Base-by-base conservation (phyloP, 768 basidiomycete species). In the Hortiboletus flavorubellus region DNA sequence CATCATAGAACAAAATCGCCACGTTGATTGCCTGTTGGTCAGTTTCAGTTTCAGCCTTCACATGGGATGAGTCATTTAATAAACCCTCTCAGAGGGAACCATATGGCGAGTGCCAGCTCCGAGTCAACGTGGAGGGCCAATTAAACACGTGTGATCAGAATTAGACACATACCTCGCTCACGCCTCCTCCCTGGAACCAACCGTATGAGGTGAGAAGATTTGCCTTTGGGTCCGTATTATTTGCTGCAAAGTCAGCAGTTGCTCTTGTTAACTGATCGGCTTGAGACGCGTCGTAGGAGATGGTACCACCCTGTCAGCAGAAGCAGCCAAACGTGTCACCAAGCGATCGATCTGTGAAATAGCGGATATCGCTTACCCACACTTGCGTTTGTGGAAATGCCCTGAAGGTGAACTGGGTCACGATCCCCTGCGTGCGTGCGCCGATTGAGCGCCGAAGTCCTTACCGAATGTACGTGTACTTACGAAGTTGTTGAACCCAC, bases 401-500 rank as follows among this genome's bases (percentile, higher is more conserved):
- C 58, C 77, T 77, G 29, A 87, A 56, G 0, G 77, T 82, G 66
- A 87, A 80, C 50, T 69, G 72, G 1, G 82, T 86, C 31, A 86
- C 82, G 26, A 87, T 80, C 0, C 85, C 85, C 77, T 79, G 40
- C 9, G 23, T 49, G 21, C 21, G 21, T 35, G 41, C 65, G 10
- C 71, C 54, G 66, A 79, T 83, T 48, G 70, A 74, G 34, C 65
- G 64, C 2, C 66, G 5, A 38, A n/a, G 15, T 16, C 45, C 35
- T 11, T 38, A 21, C 42, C 26, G 21, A 11, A 45, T 35, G 60
- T 51, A 49, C 34, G 31, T 42, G 9, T 47, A 51, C 63, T 49
- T 55, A 79, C 78, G 61, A 84, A 86, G 65, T 86, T 86, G 59
- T 87, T 87, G 63, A 77, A 73, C 8, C 84, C 84, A 43, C 86